Evolutionary conservation across 495 filamentous ascomycete species (phyloP), one percentile per base, ranked within the genome.

Genomic region (Lasiosphaeriaceae sp.): DNA sequence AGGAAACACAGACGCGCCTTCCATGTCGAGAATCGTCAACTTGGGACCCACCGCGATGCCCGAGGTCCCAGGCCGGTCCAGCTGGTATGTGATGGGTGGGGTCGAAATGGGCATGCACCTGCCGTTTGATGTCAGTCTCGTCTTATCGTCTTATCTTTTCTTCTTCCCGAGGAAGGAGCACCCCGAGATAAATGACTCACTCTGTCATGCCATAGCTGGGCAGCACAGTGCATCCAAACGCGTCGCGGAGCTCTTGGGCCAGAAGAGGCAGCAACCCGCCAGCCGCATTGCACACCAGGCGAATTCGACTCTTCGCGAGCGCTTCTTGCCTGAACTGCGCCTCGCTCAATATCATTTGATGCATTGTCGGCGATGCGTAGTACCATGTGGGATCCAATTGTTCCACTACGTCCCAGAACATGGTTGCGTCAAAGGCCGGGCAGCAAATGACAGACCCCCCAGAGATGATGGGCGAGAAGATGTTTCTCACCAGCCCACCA

Each of bases 191-290:
- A 43, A 23, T 16, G n/a, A 50, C 59, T 59, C 21, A 63, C 62
- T 78, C 76, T 7, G 76, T 79, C 75, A 79, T 77, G 14, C 74
- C 76, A 61, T 79, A 79, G 53, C 72, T 75, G 41, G 74, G 74
- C 16, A 79, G 64, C 17, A 79, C 68, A 1, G 59, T 60, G 37
- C 72, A 73, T 17, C 64, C 55, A 57, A 79, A 79, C 0, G 68
- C 68, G 31, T 74, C 61, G 48, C 60, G 63, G 6, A 79, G 57
- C 47, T 68, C 65, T 11, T 55, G 53, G 0, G 74, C 74, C 31
- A 78, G 64, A 0, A 71, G 63, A 12, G 75, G 75, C 11, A 75
- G 69, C 19, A 79, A 64, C 52, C 70, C 69, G 55, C 68, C 71
- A 47, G 74, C 71, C n/a, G 76, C 76, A 61, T 79, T 74, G 56